A percentile compares a stretch with the other conserved stretches of the same genome.
Evolutionary conservation across 129 eudicot species (phyloP).

Genomic region (Helianthus annuus): DNA sequence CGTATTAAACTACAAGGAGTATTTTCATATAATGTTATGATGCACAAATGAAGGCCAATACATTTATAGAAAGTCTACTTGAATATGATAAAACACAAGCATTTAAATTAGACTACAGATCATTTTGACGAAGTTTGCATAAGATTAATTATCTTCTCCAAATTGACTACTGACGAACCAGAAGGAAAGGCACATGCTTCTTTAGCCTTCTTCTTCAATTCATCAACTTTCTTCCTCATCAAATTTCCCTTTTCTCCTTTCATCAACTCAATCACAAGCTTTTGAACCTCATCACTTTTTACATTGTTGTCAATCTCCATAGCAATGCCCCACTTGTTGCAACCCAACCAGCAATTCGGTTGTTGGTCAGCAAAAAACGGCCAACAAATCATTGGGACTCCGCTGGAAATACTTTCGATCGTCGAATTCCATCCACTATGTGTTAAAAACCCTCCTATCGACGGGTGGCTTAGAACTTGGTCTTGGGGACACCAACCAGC

Average conservation of each 20-base stretch:
- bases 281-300: constrained; percentile 24
- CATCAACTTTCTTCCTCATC: constrained; percentile 19
- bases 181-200: constrained; percentile 29
- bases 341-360: constrained; percentile 34
- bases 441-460: constrained; percentile 35
- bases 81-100: neutral
- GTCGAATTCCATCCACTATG: constrained; percentile 42
- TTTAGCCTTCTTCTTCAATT: constrained; percentile 27
- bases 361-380: constrained; percentile 37
- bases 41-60: neutral
- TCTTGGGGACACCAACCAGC: constrained; percentile 38
- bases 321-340: constrained; percentile 29
- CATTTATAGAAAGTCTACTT: constrained; percentile 15
- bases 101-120: neutral
- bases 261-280: constrained; percentile 37
- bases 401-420: constrained; percentile 28
- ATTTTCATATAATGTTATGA: too few species aligned
- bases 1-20: too few species aligned
- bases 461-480: constrained; percentile 27
- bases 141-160: constrained; percentile 25
- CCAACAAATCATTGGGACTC: constrained; percentile 43
- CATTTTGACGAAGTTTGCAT: constrained; percentile 15
- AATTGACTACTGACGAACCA: constrained; percentile 27
- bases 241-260: constrained; percentile 24
- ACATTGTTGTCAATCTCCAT: constrained; percentile 34